Evolutionary conservation across 1,284 basidiomycete genomes (phyloP), one percentile per base, ranked within the genome.

Genomic region (Rhodotorula sp.): DNA sequence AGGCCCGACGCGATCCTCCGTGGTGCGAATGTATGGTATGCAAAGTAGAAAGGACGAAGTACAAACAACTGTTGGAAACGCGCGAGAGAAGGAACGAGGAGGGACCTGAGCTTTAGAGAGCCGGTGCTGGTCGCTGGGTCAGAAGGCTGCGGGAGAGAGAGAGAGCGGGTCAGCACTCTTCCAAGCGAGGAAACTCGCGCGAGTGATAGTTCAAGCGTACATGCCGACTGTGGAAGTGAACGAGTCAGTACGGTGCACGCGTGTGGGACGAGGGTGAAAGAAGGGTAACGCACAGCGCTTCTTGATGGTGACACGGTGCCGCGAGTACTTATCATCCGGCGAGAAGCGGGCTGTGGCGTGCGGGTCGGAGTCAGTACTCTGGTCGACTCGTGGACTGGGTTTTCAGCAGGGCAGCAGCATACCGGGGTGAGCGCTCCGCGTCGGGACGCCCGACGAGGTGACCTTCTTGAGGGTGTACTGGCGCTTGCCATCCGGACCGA

Each of bases 291-390:
- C 59, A 71, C 65, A 78, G 81, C 93, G 87, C 84, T 92, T 93
- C 85, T 97, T 97, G 81, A 97, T 90, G 6, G 92, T 95, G 69
- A 97, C 92, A 73, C 94, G 89, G 81, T 97, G 94, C 72, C 92
- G 87, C 74, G 93, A 95, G 84, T 95, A 97, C 85, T 97, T 97
- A 87, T 97, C 94, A 81, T 97, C 94, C 23, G 94, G 94, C 43
- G 94, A 97, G 84, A 97, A 97, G 52, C 93, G 91, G 50, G 93
- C 93, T 94, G n/a, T n/a, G n/a, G n/a, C n/a, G 78, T n/a, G 55
- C 10, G 19, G n/a, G 10, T 61, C 56, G 57, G 31, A 16, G 56
- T 38, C 5, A 38, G n/a, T n/a, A n/a, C n/a, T n/a, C n/a, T n/a
- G n/a, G n/a, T n/a, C n/a, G n/a, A n/a, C n/a, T n/a, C n/a, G n/a